Evolutionary conservation across 176 grass and related monocot genomes (phyloP).

Genomic region (Oryza rufipogon): DNA sequence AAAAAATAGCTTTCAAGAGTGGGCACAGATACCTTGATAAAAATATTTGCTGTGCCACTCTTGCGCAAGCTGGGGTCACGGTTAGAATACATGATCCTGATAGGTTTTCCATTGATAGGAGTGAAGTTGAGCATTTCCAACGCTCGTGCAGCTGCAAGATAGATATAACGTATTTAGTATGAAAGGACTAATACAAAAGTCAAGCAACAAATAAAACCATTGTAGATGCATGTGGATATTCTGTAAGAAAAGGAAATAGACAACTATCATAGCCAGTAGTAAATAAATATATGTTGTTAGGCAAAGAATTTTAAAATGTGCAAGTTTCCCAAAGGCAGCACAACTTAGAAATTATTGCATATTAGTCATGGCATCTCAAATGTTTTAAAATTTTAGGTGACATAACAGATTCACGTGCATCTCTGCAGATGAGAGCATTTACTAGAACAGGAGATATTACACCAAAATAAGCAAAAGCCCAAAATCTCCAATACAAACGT

Average conservation of each 20-base stretch:
- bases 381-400: neutral
- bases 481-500: neutral
- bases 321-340: neutral
- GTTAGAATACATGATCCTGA: conserved; percentile 97
- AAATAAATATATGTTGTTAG: neutral
- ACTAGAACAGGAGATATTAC: neutral
- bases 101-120: conserved; percentile 87
- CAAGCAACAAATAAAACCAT: neutral
- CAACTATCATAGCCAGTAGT: neutral
- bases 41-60: conserved; percentile 86
- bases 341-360: neutral
- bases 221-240: neutral
- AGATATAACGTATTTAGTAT: conserved; percentile 34
- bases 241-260: neutral
- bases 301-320: neutral
- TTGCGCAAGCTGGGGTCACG: conserved; percentile 87
- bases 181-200: neutral
- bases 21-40: conserved; percentile 70
- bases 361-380: neutral
- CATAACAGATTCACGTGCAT: neutral
- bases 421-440: neutral
- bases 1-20: conserved; percentile 1
- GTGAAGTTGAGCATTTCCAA: conserved; percentile 88
- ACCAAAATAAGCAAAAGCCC: neutral
- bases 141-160: conserved; percentile 72